Percentiles rank a stretch among this genome's conserved stretches.
phyloP scores from a whole-genome alignment of 306 rosid species.

The Sicyos baderoa region DNA sequence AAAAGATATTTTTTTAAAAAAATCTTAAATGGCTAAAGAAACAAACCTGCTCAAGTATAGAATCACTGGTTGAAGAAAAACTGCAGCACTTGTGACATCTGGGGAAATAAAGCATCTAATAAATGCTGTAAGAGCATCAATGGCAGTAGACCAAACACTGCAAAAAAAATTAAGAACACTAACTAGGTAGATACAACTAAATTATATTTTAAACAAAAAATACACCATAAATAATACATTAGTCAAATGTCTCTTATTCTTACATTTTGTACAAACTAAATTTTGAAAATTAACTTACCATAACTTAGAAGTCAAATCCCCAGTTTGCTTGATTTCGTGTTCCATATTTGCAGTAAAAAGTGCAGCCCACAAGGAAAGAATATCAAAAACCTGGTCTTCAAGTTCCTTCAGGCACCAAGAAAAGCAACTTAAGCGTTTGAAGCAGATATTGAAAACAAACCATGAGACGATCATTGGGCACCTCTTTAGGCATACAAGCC shows the following conservation, averaged over 20 bases:
- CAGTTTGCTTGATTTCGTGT: constrained; percentile 47
- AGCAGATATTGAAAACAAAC: constrained; percentile 17
- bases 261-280: not conserved
- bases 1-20: not conserved
- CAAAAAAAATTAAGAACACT: constrained; percentile 24
- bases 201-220: not conserved
- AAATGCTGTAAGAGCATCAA: constrained; percentile 83
- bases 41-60: constrained; percentile 74
- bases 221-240: constrained; percentile 6
- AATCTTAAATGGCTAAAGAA: not conserved
- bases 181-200: not conserved
- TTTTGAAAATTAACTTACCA: constrained; percentile 39
- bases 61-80: constrained; percentile 88
- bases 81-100: constrained; percentile 40
- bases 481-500: constrained; percentile 91
- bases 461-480: constrained; percentile 23
- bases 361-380: constrained; percentile 84
- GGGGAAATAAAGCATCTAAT: constrained; percentile 65
- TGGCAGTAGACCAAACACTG: constrained; percentile 94
- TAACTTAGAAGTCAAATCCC: constrained; percentile 57
- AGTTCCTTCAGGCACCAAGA: constrained; percentile 58
- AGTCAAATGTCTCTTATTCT: not conserved
- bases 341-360: constrained; percentile 62
- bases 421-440: constrained; percentile 13
- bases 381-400: constrained; percentile 85